These are phyloP conservation scores for Sporodiniella umbellata DNA, from an alignment of 371 early-diverging fungal species.

Conservation along the genomic window DNA sequence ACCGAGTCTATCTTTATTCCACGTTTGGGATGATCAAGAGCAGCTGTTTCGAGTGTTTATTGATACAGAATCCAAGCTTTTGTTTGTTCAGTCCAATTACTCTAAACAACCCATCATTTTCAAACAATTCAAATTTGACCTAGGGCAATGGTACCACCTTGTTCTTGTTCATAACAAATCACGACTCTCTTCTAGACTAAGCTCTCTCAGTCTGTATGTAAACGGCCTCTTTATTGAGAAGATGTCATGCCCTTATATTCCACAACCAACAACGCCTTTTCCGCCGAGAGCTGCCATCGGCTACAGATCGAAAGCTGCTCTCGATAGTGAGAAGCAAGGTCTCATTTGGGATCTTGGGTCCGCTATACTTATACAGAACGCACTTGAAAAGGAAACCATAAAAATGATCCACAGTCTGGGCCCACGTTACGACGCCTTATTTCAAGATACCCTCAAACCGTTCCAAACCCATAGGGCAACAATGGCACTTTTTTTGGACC, in stretches of 20 bases:
- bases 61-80: conserved; percentile 46
- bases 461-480: conserved; percentile 70
- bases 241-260: conserved; percentile 56
- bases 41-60: conserved; percentile 39
- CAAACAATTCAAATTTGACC: conserved; percentile 49
- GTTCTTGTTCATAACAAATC: conserved; percentile 67
- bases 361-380: conserved; percentile 58
- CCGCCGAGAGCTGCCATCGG: conserved; percentile 39
- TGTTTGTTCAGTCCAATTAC: conserved; percentile 45
- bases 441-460: conserved; percentile 63
- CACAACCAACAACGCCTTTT: conserved; percentile 37
- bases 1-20: conserved; percentile 43
- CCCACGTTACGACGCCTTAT: conserved; percentile 62
- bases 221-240: conserved; percentile 62
- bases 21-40: conserved; percentile 51
- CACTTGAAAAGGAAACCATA: conserved; percentile 56
- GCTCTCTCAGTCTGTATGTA: conserved; percentile 57
- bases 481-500: conserved; percentile 49
- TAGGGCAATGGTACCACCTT: conserved; percentile 71
- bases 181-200: conserved; percentile 50
- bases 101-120: conserved; percentile 51
- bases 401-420: conserved; percentile 62
- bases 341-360: conserved; percentile 71
- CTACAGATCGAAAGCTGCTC: not conserved
- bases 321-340: conserved; percentile 8